These are phyloP conservation scores for Lyophyllum decastes DNA, from an alignment of 768 basidiomycete species.

Conservation along the genomic window DNA sequence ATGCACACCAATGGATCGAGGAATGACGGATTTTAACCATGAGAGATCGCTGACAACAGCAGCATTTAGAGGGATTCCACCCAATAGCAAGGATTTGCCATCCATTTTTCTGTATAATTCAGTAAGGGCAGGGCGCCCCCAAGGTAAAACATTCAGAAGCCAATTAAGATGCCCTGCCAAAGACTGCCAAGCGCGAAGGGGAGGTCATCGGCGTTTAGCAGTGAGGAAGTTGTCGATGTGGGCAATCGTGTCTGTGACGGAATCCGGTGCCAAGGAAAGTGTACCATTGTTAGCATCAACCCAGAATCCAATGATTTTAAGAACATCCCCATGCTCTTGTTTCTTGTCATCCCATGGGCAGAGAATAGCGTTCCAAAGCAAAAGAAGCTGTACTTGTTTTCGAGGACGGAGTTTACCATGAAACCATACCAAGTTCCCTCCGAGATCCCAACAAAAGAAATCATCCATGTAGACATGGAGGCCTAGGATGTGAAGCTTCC, in stretches of 20 bases:
- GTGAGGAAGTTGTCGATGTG: neutral
- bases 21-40: slow-evolving; percentile 4
- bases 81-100: neutral
- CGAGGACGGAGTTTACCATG: slow-evolving; percentile 18
- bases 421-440: slow-evolving; percentile 22
- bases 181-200: neutral
- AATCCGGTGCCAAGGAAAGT: slow-evolving; percentile 19
- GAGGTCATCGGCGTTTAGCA: neutral
- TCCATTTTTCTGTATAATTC: slow-evolving; percentile 17
- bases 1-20: slow-evolving; percentile 11
- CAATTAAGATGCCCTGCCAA: slow-evolving; percentile 5
- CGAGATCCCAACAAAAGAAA: slow-evolving; percentile 27
- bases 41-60: neutral
- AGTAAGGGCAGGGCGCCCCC: slow-evolving; percentile 16
- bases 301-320: slow-evolving; percentile 37
- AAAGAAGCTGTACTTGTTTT: slow-evolving; percentile 22
- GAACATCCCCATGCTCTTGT: slow-evolving; percentile 21
- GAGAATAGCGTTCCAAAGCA: slow-evolving; percentile 4
- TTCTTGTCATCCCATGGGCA: slow-evolving; percentile 29
- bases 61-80: neutral
- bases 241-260: slow-evolving; percentile 20
- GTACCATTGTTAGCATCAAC: slow-evolving; percentile 27
- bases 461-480: slow-evolving; percentile 28
- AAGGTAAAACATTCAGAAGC: slow-evolving; percentile 24
- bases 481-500: slow-evolving; percentile 14